Conservation (phyloP, 176 grass and related monocot genomes). For the Rhynchospora breviuscula region DNA sequence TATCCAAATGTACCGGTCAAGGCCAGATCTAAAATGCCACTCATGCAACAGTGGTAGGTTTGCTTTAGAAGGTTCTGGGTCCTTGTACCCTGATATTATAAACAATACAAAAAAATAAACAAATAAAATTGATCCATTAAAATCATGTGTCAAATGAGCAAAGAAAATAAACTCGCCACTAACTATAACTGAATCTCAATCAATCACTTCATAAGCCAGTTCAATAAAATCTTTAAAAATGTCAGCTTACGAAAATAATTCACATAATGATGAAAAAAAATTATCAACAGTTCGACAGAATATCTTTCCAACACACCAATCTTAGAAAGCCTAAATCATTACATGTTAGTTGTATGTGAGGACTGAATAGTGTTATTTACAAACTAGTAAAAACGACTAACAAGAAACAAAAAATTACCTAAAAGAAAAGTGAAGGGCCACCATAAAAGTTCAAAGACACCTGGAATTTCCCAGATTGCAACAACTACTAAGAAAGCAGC, state of each 20-base stretch:
- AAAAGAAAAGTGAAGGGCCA: slow-evolving; percentile 56
- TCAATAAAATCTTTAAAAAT: background rate
- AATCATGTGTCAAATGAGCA: background rate
- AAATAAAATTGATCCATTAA: background rate
- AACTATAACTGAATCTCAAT: background rate
- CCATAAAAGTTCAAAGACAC: slow-evolving; percentile 76
- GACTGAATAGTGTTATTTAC: background rate
- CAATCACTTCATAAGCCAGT: slow-evolving; percentile 10
- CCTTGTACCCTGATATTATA: slow-evolving; percentile 51
- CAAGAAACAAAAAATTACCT: slow-evolving; percentile 30
- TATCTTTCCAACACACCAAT: background rate
- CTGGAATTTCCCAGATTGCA: slow-evolving; percentile 81
- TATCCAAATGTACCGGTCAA: slow-evolving; percentile 91
- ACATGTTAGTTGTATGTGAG: background rate
- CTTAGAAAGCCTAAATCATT: background rate
- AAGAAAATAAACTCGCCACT: background rate
- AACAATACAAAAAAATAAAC: background rate
- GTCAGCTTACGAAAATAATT: background rate
- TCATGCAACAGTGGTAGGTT: slow-evolving; percentile 60
- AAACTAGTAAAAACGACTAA: background rate
- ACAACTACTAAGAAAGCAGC: slow-evolving; percentile 56
- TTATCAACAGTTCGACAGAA: background rate
- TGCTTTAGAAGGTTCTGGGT: slow-evolving; percentile 55
- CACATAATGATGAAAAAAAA: background rate
- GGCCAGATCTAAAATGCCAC: slow-evolving; percentile 87